phyloP scores from a whole-genome alignment of 2,329 filamentous ascomycete species.

The Tolypocladium album region DNA sequence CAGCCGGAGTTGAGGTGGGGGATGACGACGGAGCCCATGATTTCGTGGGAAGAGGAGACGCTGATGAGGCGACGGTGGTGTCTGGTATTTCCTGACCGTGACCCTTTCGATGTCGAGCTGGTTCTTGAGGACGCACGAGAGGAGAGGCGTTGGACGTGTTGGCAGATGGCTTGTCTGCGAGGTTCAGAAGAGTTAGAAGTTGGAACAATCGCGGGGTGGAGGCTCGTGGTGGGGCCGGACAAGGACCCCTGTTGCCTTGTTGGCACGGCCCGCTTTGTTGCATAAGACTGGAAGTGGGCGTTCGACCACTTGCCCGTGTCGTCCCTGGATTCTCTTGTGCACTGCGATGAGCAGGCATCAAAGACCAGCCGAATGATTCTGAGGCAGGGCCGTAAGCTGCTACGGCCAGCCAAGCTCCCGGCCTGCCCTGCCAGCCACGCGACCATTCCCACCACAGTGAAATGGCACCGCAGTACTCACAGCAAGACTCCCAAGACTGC shows the following conservation, averaged over 20 bases:
- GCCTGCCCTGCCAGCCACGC: background rate
- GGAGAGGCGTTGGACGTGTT: background rate
- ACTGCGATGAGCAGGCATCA: background rate
- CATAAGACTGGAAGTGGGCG: background rate
- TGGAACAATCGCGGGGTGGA: background rate
- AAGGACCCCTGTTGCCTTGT: background rate
- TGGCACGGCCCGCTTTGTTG: background rate
- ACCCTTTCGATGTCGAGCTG: background rate
- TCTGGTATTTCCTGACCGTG: background rate
- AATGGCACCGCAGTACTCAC: background rate
- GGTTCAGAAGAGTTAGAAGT: background rate
- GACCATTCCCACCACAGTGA: background rate
- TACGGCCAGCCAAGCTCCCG: background rate
- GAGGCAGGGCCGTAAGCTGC: background rate
- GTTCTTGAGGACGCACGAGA: background rate
- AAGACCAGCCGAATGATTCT: background rate
- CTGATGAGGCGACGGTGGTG: background rate
- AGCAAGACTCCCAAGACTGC: background rate
- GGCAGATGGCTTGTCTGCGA: background rate
- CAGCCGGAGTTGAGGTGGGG: conserved; percentile 86
- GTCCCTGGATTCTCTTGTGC: background rate
- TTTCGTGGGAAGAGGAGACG: background rate
- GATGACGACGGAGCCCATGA: conserved; percentile 75
- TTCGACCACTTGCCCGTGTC: background rate
- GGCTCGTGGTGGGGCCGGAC: background rate